These are phyloP conservation scores for Cyberlindnera meyerae DNA, from an alignment of 805 yeast species.

Conservation along the genomic window DNA sequence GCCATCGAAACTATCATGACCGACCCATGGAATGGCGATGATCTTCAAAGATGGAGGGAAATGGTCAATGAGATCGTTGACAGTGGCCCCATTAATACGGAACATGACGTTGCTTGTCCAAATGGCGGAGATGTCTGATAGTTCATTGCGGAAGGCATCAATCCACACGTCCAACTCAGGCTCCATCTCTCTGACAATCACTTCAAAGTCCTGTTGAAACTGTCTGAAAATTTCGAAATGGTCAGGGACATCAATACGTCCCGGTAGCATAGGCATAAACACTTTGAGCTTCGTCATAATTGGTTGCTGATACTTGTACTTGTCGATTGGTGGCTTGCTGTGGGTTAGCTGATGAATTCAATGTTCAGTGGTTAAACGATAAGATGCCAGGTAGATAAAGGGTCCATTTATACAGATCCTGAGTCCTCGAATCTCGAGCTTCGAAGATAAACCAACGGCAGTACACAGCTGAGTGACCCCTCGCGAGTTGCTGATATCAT, in stretches of 20 bases:
- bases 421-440: too few species aligned
- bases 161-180: slow-evolving; percentile 36
- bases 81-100: slow-evolving; percentile 33
- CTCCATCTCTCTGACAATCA: slow-evolving; percentile 36
- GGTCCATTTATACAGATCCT: too few species aligned
- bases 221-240: slow-evolving; percentile 41
- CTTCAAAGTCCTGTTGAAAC: slow-evolving; percentile 38
- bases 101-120: slow-evolving; percentile 54
- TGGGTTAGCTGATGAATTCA: too few species aligned
- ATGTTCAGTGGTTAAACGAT: too few species aligned
- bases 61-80: slow-evolving; percentile 37
- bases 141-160: slow-evolving; percentile 34
- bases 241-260: slow-evolving; percentile 41
- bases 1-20: slow-evolving; percentile 50
- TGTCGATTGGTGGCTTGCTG: neutral
- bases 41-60: slow-evolving; percentile 45
- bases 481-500: too few species aligned
- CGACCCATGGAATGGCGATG: slow-evolving; percentile 56
- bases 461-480: too few species aligned
- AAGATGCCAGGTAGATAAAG: too few species aligned
- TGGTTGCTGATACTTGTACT: neutral
- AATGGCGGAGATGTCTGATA: slow-evolving; percentile 44
- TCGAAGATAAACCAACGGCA: too few species aligned
- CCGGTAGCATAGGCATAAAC: slow-evolving; percentile 28
- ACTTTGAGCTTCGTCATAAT: slow-evolving; percentile 25